phyloP scores from a whole-genome alignment of 768 basidiomycete species.

The Tulasnella sp. region DNA sequence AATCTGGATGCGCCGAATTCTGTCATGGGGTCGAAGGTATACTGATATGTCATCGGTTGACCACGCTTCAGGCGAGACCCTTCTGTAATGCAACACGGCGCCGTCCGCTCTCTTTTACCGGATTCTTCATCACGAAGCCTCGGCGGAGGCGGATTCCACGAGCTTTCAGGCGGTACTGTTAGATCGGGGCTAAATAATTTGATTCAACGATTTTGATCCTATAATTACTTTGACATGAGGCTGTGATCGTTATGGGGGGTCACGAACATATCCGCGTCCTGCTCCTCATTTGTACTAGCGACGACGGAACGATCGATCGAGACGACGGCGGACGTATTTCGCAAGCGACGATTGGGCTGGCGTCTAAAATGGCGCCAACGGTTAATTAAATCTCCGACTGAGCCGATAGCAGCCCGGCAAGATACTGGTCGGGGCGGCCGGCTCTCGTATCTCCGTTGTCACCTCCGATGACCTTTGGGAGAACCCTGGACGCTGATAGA shows the following conservation, averaged over 20 bases:
- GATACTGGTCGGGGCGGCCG: neutral
- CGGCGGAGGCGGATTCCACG: neutral
- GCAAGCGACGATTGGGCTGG: neutral
- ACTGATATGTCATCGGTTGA: neutral
- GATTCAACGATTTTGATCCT: neutral
- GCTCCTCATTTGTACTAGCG: neutral
- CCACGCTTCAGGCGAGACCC: constrained; percentile 7
- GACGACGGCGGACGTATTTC: neutral
- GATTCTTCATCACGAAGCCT: neutral
- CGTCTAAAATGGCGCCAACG: constrained; percentile 1
- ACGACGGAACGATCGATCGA: neutral
- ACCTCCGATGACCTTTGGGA: neutral
- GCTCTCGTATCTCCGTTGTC: neutral
- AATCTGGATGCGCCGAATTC: neutral
- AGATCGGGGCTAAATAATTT: neutral
- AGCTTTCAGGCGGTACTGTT: neutral
- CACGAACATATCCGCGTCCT: neutral
- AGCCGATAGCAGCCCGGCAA: neutral
- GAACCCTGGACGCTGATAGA: neutral
- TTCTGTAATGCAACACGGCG: neutral
- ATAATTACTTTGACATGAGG: neutral
- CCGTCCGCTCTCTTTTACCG: neutral
- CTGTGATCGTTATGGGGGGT: neutral
- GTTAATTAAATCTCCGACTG: neutral
- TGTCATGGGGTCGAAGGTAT: neutral